Base-by-base conservation (phyloP, 306 rosid genomes). In the Cyamopsis tetragonoloba region DNA sequence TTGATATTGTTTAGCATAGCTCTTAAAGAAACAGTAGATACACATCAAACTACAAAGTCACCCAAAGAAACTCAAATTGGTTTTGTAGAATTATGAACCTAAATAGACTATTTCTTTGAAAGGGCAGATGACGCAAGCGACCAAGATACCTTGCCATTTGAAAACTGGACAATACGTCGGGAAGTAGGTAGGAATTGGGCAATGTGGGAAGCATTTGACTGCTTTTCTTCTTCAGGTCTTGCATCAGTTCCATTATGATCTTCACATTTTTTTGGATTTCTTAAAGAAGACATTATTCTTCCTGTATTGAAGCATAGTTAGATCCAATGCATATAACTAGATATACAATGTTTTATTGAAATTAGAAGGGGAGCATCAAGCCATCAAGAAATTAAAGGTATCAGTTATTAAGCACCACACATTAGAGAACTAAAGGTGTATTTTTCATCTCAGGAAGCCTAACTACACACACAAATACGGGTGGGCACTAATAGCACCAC, bases 131-230 rank as follows among this genome's bases (percentile, higher is more conserved):
- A 60, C 32, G 50, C 28, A 34, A 44, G 77, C 13, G 62, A 55
- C 54, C 58, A 79, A 67, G 22, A 68, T 78, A 85, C 99, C 96
- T 84, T 88, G 77, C 97, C 99, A 85, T 95, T 87, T 18, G 99
- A 95, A 81, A 95, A 95, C 78, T 95, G 99, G 54, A 90, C 99
- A 72, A 95, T 95, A 19, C 99, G 83, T 30, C 91, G 73, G 42
- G 99, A 95, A 55, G 99, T 95, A 44, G 96, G 96, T 14, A 95
- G 84, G 88, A 95, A 95, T 19, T 95, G 97, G 60, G 97, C 74
- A 54, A 83, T 30, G 58, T 80, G 80, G 58, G 88, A 68, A 66
- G 70, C 86, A 75, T 75, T 74, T 43, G 82, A 66, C 63, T 49
- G 80, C 73, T 71, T 71, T 68, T 66, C 87, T 50, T 83, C 84